Evolutionary conservation across 2,329 filamentous ascomycete species (phyloP).

Genomic region (Diaporthe caulivora): DNA sequence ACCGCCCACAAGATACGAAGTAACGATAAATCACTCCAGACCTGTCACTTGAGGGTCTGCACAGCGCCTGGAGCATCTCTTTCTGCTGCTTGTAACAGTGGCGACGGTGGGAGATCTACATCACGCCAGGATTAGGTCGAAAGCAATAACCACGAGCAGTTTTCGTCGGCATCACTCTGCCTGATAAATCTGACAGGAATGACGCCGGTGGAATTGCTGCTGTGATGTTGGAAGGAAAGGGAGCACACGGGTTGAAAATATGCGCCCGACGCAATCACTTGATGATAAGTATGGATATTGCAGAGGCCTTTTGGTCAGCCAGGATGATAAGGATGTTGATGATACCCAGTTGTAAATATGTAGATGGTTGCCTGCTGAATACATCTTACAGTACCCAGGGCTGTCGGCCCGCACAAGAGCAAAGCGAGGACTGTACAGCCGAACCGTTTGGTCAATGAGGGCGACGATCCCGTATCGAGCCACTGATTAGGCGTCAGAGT

Average conservation of each 20-base stretch:
- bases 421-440: not conserved
- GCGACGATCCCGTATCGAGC: not conserved
- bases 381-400: not conserved
- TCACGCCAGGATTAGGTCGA: not conserved
- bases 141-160: not conserved
- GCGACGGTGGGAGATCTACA: not conserved
- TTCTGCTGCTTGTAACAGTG: not conserved
- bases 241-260: not conserved
- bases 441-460: not conserved
- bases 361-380: not conserved
- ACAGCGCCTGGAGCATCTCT: not conserved
- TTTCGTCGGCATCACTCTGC: too few species aligned
- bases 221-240: not conserved
- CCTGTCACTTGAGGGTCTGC: too few species aligned
- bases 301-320: not conserved
- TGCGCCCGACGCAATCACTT: not conserved
- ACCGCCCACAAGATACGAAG: not conserved
- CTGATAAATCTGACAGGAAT: not conserved
- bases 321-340: not conserved
- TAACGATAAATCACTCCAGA: not conserved
- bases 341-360: not conserved
- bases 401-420: constrained; percentile 7
- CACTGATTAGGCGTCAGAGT: not conserved
- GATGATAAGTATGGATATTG: not conserved
- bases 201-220: not conserved